These are phyloP conservation scores for Diplocarpon rosae DNA, from an alignment of 2,329 filamentous ascomycete species.

Conservation along the genomic window DNA sequence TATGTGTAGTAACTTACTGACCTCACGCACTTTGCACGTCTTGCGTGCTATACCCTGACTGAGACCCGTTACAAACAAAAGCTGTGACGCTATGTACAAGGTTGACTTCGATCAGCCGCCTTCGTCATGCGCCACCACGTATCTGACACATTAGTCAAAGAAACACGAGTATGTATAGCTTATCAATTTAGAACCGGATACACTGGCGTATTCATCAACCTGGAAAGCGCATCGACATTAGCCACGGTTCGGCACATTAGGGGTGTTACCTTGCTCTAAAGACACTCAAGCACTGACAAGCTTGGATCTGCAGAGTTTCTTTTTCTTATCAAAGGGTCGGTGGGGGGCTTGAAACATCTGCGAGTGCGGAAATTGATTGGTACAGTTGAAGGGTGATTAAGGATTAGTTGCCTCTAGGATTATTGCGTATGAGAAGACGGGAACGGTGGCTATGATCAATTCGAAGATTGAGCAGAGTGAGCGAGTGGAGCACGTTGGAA, in stretches of 20 bases:
- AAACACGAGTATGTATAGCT: neutral
- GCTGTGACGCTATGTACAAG: too few relatives aligned
- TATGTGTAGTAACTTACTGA: too few relatives aligned
- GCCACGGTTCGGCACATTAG: constrained; percentile 1
- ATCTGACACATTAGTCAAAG: neutral
- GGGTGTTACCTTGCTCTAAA: constrained; percentile 6
- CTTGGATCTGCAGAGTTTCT: constrained; percentile 1
- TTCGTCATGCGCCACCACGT: too few relatives aligned
- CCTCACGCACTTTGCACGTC: too few relatives aligned
- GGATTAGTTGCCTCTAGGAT: constrained; percentile 20
- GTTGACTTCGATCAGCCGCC: too few relatives aligned
- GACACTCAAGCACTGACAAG: constrained; percentile 1
- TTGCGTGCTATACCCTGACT: too few relatives aligned
- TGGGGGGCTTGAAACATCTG: neutral
- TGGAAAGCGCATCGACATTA: constrained; percentile 2
- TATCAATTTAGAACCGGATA: neutral
- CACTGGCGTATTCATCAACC: neutral
- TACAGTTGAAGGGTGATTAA: constrained; percentile 9
- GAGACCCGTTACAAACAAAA: too few relatives aligned
- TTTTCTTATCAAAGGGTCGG: neutral
- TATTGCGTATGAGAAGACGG: constrained; percentile 11
- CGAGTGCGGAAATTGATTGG: neutral
- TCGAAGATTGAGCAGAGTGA: constrained; percentile 6
- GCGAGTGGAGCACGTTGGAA: constrained; percentile 24
- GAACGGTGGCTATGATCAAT: constrained; percentile 18